Evolutionary conservation across 2,329 filamentous ascomycete genomes (phyloP).

Genomic region (Neofusicoccum sp.): DNA sequence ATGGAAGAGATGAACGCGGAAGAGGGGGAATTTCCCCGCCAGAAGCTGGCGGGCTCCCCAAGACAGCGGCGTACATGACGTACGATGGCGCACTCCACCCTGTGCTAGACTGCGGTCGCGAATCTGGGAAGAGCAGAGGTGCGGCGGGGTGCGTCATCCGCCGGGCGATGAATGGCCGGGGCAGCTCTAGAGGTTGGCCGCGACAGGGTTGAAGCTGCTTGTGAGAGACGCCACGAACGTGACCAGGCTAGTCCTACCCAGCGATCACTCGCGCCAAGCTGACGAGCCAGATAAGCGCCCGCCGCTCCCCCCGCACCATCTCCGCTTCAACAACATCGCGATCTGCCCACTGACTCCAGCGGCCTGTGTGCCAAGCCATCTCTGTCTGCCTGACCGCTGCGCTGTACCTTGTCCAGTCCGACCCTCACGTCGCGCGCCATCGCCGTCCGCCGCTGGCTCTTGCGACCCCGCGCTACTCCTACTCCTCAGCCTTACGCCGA

Average conservation of each 20-base stretch:
- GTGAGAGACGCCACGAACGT: background rate
- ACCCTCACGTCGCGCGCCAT: no score
- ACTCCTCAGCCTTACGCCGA: no score
- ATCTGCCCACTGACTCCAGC: no score
- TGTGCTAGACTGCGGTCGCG: background rate
- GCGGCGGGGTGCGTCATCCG: conserved; percentile 6
- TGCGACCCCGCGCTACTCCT: no score
- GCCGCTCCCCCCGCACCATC: background rate
- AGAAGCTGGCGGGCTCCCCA: background rate
- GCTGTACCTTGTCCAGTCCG: no score
- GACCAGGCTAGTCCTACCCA: background rate
- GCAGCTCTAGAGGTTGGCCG: conserved; percentile 1
- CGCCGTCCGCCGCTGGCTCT: no score
- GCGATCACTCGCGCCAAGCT: background rate
- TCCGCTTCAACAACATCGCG: background rate
- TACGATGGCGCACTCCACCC: conserved; percentile 3
- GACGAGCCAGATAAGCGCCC: background rate
- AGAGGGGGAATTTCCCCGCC: background rate
- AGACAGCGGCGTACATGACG: conserved; percentile 10
- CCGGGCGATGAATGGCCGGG: conserved; percentile 1
- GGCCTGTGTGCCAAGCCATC: no score
- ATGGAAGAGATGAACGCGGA: background rate
- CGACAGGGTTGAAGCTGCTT: conserved; percentile 2
- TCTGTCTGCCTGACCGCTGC: no score
- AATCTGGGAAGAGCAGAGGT: background rate